Percentiles rank a stretch among this genome's conserved stretches.
phyloP scores from a whole-genome alignment of 352 stramenopile species.

The Globisporangium viniferum region DNA sequence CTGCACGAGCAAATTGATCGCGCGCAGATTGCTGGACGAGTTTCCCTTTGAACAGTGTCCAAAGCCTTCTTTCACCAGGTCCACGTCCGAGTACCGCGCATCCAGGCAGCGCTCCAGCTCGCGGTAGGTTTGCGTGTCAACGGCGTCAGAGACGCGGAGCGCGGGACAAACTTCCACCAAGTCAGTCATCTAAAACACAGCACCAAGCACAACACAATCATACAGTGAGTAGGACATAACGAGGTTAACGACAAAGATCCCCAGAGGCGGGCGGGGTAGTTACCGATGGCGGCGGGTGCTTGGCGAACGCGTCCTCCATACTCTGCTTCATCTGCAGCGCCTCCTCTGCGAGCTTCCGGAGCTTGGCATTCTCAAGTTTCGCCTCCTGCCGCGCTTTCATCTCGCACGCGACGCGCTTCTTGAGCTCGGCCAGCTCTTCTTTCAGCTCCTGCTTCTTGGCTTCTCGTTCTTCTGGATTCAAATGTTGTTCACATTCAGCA shows the following conservation, averaged over 20 bases:
- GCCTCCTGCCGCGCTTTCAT: constrained; percentile 10
- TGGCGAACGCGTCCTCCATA: constrained; percentile 1
- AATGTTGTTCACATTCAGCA: not conserved
- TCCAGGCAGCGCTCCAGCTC: constrained; percentile 4
- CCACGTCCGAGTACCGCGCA: not conserved
- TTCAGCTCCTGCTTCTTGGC: not conserved
- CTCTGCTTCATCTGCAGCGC: not conserved
- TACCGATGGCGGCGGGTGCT: constrained; percentile 8
- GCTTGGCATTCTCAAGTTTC: constrained; percentile 14
- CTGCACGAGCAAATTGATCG: not conserved
- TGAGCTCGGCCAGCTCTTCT: constrained; percentile 2
- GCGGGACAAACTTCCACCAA: not conserved
- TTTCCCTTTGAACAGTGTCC: not conserved
- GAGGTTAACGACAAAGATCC: no score
- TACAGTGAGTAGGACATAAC: no score
- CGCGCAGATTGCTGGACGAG: not conserved
- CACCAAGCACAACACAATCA: not conserved
- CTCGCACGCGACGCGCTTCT: constrained; percentile 13
- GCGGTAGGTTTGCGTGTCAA: not conserved
- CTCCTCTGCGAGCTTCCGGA: constrained; percentile 11
- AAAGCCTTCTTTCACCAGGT: not conserved
- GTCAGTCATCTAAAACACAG: not conserved
- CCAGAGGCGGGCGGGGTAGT: no score
- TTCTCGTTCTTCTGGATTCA: not conserved
- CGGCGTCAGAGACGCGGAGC: not conserved